phyloP scores from a whole-genome alignment of 139 green algal species.

The Pedinophyceae sp. region DNA sequence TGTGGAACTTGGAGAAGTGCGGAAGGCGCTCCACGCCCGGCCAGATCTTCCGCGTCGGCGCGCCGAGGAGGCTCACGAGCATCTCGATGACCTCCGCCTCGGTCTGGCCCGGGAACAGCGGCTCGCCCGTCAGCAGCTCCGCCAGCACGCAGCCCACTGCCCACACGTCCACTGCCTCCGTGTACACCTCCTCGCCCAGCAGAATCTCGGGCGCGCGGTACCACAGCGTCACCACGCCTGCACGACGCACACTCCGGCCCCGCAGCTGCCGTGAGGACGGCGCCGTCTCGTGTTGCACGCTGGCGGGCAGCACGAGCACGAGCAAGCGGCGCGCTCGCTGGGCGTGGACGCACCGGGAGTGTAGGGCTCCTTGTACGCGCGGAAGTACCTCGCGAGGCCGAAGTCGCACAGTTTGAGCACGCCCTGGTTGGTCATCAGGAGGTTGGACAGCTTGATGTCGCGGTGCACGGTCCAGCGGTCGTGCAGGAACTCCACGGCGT shows the following conservation, averaged over 20 bases:
- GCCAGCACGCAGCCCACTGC: slow-evolving; percentile 53
- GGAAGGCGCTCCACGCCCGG: slow-evolving; percentile 24
- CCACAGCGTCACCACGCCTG: slow-evolving; percentile 24
- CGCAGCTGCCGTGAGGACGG: no score
- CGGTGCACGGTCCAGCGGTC: slow-evolving; percentile 47
- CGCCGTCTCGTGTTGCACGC: no score
- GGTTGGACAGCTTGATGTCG: slow-evolving; percentile 61
- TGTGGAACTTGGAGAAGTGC: slow-evolving; percentile 11
- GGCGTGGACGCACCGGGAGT: slow-evolving; percentile 28
- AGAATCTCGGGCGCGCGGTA: slow-evolving; percentile 27
- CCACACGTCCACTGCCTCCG: slow-evolving; percentile 45
- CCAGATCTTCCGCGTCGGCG: slow-evolving; percentile 15
- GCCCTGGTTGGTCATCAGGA: slow-evolving; percentile 32
- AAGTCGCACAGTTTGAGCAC: slow-evolving; percentile 63
- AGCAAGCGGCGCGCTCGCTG: slow-evolving; percentile 13
- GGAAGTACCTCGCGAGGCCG: slow-evolving; percentile 43
- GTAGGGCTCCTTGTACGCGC: slow-evolving; percentile 17
- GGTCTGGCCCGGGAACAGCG: slow-evolving; percentile 36
- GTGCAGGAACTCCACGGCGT: slow-evolving; percentile 45
- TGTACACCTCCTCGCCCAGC: slow-evolving; percentile 28
- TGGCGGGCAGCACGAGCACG: no score
- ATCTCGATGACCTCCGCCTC: slow-evolving; percentile 32
- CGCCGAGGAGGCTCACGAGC: slow-evolving; percentile 37
- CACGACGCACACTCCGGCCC: no score
- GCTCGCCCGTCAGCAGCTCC: slow-evolving; percentile 38